Evolutionary conservation across 208 protist species (phyloP), one percentile per base, ranked within the genome.

Genomic region (Kentomonas sorsogonicus): DNA sequence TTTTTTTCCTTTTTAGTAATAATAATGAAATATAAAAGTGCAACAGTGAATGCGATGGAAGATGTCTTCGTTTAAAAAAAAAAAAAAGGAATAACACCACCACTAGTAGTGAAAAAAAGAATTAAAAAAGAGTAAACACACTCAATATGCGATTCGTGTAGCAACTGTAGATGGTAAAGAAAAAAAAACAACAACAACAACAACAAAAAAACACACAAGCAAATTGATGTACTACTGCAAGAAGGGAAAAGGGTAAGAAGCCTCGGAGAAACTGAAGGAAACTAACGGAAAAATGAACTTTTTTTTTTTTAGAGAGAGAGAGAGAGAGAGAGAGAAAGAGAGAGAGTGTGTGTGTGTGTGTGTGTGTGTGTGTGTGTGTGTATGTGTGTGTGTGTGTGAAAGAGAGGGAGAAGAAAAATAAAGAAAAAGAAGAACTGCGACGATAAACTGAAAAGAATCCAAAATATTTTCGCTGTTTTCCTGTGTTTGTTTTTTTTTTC

Each of bases 1-100:
- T 48, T 48, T 26, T 25, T 48, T 48, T 48, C 25, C 25, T 48
- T 48, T 48, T 48, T 48, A 59, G 15, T 30, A n/a, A 59, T 30
- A 43, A 47, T 3, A 13, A 44, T 33, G 16, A 43, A 25, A 59
- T 38, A 22, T 31, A 20, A 29, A 53, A 9, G 10, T 6, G 0
- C 10, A 29, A 25, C 18, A 30, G 27, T 52, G 27, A 30, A 25
- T 52, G n/a, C n/a, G n/a, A n/a, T n/a, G n/a, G n/a, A n/a, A n/a
- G n/a, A 30, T 52, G 27, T 30, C 13, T 15, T 15, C 13, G n/a
- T 30, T 2, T 52, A 27, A 33, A 52, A 52, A 52, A 52, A 16
- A 27, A 52, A 52, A 52, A 9, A 52, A 52, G 16, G 16, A 27
- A 22, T 13, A 18, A 13, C 18, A 6, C 13, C 46, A 25, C 10